Evolutionary conservation across 106 monocot species (phyloP).

Genomic region (Dioscorea dumetorum): DNA sequence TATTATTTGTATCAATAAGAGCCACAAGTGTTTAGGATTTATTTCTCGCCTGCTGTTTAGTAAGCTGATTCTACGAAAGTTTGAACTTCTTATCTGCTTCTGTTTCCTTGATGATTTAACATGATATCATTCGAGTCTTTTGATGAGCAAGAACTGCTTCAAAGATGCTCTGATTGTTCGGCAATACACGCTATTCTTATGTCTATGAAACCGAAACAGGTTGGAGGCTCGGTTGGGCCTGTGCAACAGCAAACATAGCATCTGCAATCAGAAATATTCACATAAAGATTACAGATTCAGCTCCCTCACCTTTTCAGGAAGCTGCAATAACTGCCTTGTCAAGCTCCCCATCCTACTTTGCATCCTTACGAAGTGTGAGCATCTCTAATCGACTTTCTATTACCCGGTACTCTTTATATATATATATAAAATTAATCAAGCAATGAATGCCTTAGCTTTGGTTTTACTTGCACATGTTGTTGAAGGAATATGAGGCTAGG

Average conservation of each 20-base stretch:
- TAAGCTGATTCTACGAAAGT: too few relatives aligned
- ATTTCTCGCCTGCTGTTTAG: too few relatives aligned
- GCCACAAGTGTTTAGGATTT: too few relatives aligned
- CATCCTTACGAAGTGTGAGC: conserved; percentile 51
- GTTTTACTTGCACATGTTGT: neutral
- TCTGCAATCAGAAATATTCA: conserved; percentile 86
- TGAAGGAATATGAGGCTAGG: conserved; percentile 75
- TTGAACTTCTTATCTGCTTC: too few relatives aligned
- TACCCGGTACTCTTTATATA: too few relatives aligned
- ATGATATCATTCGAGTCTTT: too few relatives aligned
- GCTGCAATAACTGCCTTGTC: conserved; percentile 74
- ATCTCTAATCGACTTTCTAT: neutral
- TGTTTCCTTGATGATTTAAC: neutral
- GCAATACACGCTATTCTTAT: neutral
- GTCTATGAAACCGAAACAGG: conserved; percentile 26
- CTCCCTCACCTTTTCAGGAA: conserved; percentile 95
- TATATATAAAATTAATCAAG: too few relatives aligned
- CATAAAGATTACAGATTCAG: conserved; percentile 78
- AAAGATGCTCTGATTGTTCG: too few relatives aligned
- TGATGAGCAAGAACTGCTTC: too few relatives aligned
- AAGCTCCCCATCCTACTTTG: conserved; percentile 43
- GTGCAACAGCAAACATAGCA: conserved; percentile 55
- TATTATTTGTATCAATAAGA: too few relatives aligned
- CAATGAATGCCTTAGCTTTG: too few relatives aligned
- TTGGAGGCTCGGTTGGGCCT: conserved; percentile 96